Conservation (phyloP, 306 rosid genomes). For the Corylus americana region DNA sequence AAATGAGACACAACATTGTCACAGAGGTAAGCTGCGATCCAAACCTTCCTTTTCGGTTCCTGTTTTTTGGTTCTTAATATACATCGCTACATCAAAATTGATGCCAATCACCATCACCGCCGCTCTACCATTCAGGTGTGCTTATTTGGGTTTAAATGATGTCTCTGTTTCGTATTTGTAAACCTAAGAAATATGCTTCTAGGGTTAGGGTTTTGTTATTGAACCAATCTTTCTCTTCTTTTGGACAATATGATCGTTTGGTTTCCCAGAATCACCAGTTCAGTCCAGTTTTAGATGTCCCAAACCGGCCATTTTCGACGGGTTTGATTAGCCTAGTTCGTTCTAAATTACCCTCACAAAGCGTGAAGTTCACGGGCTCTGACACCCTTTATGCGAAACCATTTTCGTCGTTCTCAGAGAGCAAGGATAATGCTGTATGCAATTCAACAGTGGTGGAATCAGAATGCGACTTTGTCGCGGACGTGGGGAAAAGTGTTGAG, state of each 20-base stretch:
- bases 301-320: conserved; percentile 35
- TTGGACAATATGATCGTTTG: conserved; percentile 19
- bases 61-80: conserved; percentile 1
- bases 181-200: conserved; percentile 44
- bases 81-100: neutral
- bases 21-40: conserved; percentile 61
- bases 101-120: neutral
- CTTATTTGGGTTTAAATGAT: neutral
- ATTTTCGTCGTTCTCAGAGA: conserved; percentile 45
- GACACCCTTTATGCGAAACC: conserved; percentile 25
- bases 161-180: conserved; percentile 42
- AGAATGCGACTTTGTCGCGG: conserved; percentile 47
- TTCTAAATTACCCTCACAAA: conserved; percentile 10
- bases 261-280: conserved; percentile 11
- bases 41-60: neutral
- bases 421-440: conserved; percentile 15
- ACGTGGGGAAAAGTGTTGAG: conserved; percentile 38
- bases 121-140: neutral
- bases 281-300: conserved; percentile 26
- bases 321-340: conserved; percentile 20
- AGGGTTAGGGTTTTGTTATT: conserved; percentile 38
- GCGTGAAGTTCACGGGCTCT: conserved; percentile 26
- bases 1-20: conserved; percentile 82
- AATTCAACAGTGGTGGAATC: conserved; percentile 11
- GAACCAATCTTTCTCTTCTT: conserved; percentile 27